A percentile compares a stretch with the other conserved stretches of the same genome.
These are phyloP conservation scores for Eucalyptus coolabah DNA, from an alignment of 345 rosid species.

Conservation along the genomic window DNA sequence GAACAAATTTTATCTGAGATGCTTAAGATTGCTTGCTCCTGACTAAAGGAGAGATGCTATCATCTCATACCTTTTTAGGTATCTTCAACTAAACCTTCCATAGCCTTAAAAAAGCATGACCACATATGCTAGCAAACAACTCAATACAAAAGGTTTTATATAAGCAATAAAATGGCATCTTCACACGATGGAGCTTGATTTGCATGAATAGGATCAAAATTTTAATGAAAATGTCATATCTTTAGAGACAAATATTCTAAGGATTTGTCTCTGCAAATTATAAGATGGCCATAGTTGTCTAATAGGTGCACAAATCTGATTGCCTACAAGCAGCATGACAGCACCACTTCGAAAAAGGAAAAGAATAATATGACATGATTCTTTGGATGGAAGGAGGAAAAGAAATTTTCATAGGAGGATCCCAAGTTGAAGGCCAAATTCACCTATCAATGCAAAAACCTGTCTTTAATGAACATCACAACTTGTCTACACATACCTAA, in stretches of 20 bases:
- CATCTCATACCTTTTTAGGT: background rate
- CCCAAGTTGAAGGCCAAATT: background rate
- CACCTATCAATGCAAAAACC: background rate
- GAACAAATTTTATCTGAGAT: background rate
- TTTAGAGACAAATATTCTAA: background rate
- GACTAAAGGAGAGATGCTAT: background rate
- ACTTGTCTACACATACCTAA: rapidly evolving
- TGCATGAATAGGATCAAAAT: background rate
- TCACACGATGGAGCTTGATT: background rate
- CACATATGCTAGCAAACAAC: background rate
- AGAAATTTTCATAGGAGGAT: background rate
- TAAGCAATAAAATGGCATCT: background rate
- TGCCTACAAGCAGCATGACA: background rate
- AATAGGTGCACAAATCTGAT: background rate
- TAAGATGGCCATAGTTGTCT: background rate
- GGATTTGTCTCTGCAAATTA: background rate
- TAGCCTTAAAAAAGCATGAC: background rate
- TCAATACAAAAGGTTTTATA: background rate
- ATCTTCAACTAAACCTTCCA: background rate
- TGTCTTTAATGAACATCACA: background rate
- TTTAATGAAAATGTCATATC: background rate
- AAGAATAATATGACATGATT: background rate
- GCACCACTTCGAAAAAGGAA: background rate
- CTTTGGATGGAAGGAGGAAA: background rate
- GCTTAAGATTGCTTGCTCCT: background rate